Percentiles rank a stretch among this genome's conserved stretches.
These are phyloP conservation scores for Yarrowia divulgata DNA, from an alignment of 805 yeast genomes.

Conservation along the genomic window DNA sequence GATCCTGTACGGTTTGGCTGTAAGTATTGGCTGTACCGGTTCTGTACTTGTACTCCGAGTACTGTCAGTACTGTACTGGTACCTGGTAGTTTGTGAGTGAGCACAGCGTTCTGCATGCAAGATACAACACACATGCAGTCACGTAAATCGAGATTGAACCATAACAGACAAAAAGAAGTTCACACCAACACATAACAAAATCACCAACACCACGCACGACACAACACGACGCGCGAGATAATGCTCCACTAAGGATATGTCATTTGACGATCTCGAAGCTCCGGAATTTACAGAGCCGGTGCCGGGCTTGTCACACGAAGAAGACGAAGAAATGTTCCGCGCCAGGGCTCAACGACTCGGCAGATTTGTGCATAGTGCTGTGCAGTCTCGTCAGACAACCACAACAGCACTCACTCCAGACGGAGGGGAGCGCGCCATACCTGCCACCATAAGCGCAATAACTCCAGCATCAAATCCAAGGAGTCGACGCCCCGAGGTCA, in stretches of 20 bases:
- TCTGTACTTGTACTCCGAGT: too few relatives aligned
- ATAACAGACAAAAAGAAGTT: background rate
- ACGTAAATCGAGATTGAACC: background rate
- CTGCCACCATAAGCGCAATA: too few relatives aligned
- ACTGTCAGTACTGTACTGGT: too few relatives aligned
- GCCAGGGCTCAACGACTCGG: slow-evolving; percentile 6
- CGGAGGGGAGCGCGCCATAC: background rate
- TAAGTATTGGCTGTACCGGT: too few relatives aligned
- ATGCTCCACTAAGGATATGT: slow-evolving; percentile 3
- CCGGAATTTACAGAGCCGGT: slow-evolving; percentile 14
- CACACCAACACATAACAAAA: background rate
- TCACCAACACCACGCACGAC: background rate
- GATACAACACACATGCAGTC: too few relatives aligned
- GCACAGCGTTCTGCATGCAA: too few relatives aligned
- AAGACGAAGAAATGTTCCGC: slow-evolving; percentile 23
- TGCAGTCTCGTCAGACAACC: background rate
- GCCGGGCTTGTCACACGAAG: slow-evolving; percentile 27
- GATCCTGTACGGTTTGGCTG: too few relatives aligned
- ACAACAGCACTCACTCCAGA: background rate
- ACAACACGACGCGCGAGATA: background rate
- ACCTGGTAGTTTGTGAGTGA: too few relatives aligned
- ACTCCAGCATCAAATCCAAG: too few relatives aligned
- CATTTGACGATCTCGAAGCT: slow-evolving; percentile 21
- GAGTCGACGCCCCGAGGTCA: too few relatives aligned
- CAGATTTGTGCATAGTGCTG: background rate